phyloP scores from a whole-genome alignment of 1,284 basidiomycete species.

The Fomitopsis betulina region DNA sequence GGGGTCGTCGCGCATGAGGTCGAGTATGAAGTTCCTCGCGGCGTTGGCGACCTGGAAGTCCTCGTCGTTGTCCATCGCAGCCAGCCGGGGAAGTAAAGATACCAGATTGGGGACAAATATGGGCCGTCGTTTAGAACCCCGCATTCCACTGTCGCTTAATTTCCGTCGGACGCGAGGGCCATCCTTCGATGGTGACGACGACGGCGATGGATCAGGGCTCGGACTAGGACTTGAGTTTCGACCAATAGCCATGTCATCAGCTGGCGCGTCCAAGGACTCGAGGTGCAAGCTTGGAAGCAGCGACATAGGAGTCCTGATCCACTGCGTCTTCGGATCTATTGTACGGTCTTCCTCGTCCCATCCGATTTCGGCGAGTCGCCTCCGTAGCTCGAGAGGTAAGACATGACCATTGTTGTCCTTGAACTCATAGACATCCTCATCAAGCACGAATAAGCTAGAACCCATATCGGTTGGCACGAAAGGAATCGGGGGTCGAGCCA shows the following conservation, averaged over 20 bases:
- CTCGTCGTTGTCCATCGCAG: conserved; percentile 46
- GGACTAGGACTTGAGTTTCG: conserved; percentile 25
- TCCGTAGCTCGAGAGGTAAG: conserved; percentile 57
- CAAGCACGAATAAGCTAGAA: conserved; percentile 47
- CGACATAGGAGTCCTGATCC: conserved; percentile 60
- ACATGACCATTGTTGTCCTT: conserved; percentile 39
- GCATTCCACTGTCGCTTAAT: conserved; percentile 45
- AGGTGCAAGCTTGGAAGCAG: conserved; percentile 52
- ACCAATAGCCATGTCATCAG: conserved; percentile 7
- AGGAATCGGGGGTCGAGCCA: conserved; percentile 56
- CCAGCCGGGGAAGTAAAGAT: conserved; percentile 47
- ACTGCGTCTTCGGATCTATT: conserved; percentile 50
- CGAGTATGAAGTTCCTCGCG: conserved; percentile 55
- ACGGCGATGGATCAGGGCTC: conserved; percentile 33
- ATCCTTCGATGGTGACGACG: conserved; percentile 27
- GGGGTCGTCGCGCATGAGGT: conserved; percentile 75
- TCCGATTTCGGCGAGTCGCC: conserved; percentile 63
- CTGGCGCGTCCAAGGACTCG: conserved; percentile 39
- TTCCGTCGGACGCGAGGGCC: conserved; percentile 43
- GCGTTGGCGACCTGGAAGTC: conserved; percentile 52
- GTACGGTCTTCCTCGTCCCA: conserved; percentile 58
- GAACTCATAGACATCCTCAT: conserved; percentile 46
- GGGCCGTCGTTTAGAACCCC: conserved; percentile 50
- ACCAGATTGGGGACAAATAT: conserved; percentile 62
- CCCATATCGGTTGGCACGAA: conserved; percentile 73